These are phyloP conservation scores for Colletotrichum horii DNA, from an alignment of 2,329 filamentous ascomycete genomes.

Conservation along the genomic window DNA sequence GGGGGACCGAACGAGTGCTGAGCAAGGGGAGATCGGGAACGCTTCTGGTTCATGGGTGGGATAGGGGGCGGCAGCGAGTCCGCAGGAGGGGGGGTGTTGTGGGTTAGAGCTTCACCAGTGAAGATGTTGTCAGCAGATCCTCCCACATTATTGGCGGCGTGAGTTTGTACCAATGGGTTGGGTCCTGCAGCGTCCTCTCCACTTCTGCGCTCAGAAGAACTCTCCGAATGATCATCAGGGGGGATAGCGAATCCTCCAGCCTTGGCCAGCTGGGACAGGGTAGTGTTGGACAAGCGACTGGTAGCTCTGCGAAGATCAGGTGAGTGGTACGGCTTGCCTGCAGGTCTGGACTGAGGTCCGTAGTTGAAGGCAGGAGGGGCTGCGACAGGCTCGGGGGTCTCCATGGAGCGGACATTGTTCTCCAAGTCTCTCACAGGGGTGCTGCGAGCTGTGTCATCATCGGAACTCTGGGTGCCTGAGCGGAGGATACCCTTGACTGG, in stretches of 20 bases:
- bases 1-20: conserved; percentile 36
- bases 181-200: conserved; percentile 36
- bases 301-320: conserved; percentile 81
- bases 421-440: conserved; percentile 57
- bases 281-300: conserved; percentile 82
- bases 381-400: conserved; percentile 77
- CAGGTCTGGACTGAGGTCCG: conserved; percentile 72
- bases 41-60: conserved; percentile 43
- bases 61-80: conserved; percentile 46
- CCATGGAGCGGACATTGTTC: conserved; percentile 55
- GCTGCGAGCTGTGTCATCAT: conserved; percentile 48
- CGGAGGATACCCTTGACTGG: conserved; percentile 41
- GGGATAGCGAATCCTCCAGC: conserved; percentile 62
- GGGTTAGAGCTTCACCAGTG: conserved; percentile 58
- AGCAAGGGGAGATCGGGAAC: conserved; percentile 51
- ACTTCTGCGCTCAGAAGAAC: conserved; percentile 32
- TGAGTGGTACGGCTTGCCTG: conserved; percentile 73
- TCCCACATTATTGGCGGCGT: conserved; percentile 55
- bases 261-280: conserved; percentile 79
- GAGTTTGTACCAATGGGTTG: conserved; percentile 49
- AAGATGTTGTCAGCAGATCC: conserved; percentile 59
- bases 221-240: conserved; percentile 35
- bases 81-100: conserved; percentile 36
- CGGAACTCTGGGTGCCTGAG: conserved; percentile 50
- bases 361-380: conserved; percentile 82